Conservation (phyloP, 2,329 filamentous ascomycete species). For the Diplodia scrobiculata region DNA sequence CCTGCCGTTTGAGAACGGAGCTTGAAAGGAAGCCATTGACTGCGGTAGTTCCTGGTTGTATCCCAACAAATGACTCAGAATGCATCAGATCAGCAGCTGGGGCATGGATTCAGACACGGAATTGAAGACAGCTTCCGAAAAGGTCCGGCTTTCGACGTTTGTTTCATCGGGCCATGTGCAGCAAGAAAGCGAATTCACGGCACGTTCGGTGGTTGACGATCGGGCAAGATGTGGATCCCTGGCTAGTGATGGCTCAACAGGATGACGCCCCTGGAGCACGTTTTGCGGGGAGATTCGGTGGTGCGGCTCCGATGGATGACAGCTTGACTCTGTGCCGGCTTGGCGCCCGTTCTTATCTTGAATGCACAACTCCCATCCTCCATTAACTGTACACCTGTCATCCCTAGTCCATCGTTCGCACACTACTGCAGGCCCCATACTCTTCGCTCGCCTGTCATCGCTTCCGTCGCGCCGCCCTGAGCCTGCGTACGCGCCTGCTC, state of each 20-base stretch:
- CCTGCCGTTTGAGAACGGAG: slow-evolving; percentile 67
- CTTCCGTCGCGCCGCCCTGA: too few relatives aligned
- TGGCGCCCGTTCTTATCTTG: slow-evolving; percentile 11
- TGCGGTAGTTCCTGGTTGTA: not conserved
- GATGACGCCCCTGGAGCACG: slow-evolving; percentile 7
- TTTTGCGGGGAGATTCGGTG: not conserved
- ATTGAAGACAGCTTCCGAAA: not conserved
- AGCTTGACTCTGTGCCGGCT: not conserved
- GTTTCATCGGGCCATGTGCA: not conserved
- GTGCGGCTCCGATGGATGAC: slow-evolving; percentile 6
- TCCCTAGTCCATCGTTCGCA: not conserved
- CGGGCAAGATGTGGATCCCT: not conserved
- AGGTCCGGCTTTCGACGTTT: not conserved
- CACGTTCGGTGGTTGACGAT: not conserved
- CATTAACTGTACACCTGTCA: not conserved
- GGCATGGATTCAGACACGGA: not conserved
- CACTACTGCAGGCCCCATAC: not conserved
- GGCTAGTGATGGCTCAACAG: slow-evolving; percentile 8
- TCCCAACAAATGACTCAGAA: not conserved
- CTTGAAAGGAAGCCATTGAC: not conserved
- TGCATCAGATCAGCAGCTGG: not conserved
- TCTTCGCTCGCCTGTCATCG: not conserved
- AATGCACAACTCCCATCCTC: not conserved
- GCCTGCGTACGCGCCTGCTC: not conserved
- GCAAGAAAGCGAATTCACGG: not conserved